Evolutionary conservation across 169 alveolate genomes (phyloP).

Genomic region (Fabrea salina): DNA sequence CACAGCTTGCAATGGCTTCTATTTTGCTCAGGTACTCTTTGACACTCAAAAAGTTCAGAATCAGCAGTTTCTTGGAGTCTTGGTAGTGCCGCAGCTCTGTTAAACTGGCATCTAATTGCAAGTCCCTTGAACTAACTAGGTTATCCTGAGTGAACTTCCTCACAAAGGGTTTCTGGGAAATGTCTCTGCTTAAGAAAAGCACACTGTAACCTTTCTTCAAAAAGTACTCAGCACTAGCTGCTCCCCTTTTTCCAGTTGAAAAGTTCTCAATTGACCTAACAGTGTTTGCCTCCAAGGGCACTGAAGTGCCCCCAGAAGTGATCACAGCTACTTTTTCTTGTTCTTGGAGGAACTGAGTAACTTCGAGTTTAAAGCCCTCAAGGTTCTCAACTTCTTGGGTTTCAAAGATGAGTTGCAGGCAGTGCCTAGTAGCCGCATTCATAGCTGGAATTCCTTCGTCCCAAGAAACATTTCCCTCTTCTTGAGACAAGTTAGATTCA

Average conservation of each 20-base stretch:
- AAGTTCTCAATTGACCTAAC: conserved; percentile 85
- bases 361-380: neutral
- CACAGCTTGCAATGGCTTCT: conserved; percentile 36
- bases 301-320: conserved; percentile 91
- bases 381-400: neutral
- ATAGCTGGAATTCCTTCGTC: conserved; percentile 34
- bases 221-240: conserved; percentile 79
- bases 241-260: conserved; percentile 88
- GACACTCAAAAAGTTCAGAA: conserved; percentile 58
- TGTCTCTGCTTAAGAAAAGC: conserved; percentile 59
- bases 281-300: conserved; percentile 82
- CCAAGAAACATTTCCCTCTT: conserved; percentile 34
- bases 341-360: neutral
- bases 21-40: conserved; percentile 50
- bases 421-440: conserved; percentile 26
- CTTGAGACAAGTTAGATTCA: conserved; percentile 9
- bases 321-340: conserved; percentile 58
- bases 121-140: neutral
- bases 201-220: conserved; percentile 61
- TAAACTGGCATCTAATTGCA: neutral
- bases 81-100: conserved; percentile 25
- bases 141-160: conserved; percentile 29
- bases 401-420: neutral
- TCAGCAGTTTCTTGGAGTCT: conserved; percentile 36
- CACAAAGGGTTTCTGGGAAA: conserved; percentile 56